Evolutionary conservation across 306 rosid genomes (phyloP).

Genomic region (Vicia faba): DNA sequence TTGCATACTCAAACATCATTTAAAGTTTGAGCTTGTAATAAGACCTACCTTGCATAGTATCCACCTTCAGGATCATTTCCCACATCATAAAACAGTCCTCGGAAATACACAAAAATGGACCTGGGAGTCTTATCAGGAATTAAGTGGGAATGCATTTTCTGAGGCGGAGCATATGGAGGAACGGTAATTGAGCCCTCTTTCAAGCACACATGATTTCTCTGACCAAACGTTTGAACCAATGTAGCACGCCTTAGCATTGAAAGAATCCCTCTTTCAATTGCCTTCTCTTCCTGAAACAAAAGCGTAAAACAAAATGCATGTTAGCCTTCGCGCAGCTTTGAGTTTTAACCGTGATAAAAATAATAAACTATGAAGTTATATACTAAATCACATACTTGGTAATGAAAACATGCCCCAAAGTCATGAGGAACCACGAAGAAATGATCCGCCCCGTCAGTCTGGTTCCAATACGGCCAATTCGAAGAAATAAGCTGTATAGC

Average conservation of each 20-base stretch:
- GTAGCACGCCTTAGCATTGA: slow-evolving; percentile 69
- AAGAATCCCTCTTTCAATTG: slow-evolving; percentile 88
- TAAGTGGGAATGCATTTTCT: slow-evolving; percentile 83
- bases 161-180: slow-evolving; percentile 94
- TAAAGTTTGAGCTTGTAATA: slow-evolving; percentile 21
- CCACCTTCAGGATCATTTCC: slow-evolving; percentile 98
- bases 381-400: slow-evolving; percentile 59
- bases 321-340: neutral
- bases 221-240: slow-evolving; percentile 93
- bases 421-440: slow-evolving; percentile 95
- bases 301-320: neutral
- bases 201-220: slow-evolving; percentile 84
- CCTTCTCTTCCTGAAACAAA: slow-evolving; percentile 79
- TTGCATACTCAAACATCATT: slow-evolving; percentile 7
- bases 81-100: slow-evolving; percentile 87
- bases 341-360: neutral
- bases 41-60: slow-evolving; percentile 80
- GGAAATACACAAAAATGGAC: slow-evolving; percentile 83
- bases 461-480: slow-evolving; percentile 97
- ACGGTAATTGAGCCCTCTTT: slow-evolving; percentile 77
- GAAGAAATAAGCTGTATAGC: slow-evolving; percentile 95
- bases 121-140: slow-evolving; percentile 81
- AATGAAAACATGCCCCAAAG: slow-evolving; percentile 98
- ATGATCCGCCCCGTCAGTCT: slow-evolving; percentile 93
- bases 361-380: neutral